Evolutionary conservation across 345 rosid genomes (phyloP).

Genomic region (Linum tenue): DNA sequence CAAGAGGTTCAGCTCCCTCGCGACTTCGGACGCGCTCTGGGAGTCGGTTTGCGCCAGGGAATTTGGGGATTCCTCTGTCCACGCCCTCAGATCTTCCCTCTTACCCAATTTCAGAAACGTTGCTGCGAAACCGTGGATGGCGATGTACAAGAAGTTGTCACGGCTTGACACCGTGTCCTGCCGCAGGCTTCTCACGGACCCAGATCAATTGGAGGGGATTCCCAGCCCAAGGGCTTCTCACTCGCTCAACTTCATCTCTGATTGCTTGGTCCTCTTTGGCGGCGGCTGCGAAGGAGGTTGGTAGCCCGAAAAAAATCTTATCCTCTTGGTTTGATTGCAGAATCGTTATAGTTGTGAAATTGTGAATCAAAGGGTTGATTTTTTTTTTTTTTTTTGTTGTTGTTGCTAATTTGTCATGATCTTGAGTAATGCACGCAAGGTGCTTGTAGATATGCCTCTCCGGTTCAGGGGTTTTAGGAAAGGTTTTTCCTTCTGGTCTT

Average conservation of each 20-base stretch:
- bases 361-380: too few relatives aligned
- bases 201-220: conserved; percentile 23
- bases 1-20: conserved; percentile 47
- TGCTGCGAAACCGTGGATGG: conserved; percentile 43
- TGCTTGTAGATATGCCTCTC: too few relatives aligned
- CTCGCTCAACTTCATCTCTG: conserved; percentile 78
- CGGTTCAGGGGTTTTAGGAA: too few relatives aligned
- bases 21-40: conserved; percentile 60
- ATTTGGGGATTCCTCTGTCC: conserved; percentile 53
- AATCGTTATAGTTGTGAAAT: not conserved
- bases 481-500: too few relatives aligned
- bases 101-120: conserved; percentile 18
- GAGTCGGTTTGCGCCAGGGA: conserved; percentile 64
- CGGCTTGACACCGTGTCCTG: conserved; percentile 55
- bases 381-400: not conserved
- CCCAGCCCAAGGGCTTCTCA: conserved; percentile 91
- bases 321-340: not conserved
- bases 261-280: conserved; percentile 79
- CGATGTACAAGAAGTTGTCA: conserved; percentile 46
- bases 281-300: conserved; percentile 97
- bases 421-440: not conserved
- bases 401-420: not conserved
- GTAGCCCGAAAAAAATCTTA: conserved; percentile 4
- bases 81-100: conserved; percentile 41
- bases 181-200: conserved; percentile 34